phyloP scores from a whole-genome alignment of 2,329 filamentous ascomycete genomes.

The Xylariaceae sp. region DNA sequence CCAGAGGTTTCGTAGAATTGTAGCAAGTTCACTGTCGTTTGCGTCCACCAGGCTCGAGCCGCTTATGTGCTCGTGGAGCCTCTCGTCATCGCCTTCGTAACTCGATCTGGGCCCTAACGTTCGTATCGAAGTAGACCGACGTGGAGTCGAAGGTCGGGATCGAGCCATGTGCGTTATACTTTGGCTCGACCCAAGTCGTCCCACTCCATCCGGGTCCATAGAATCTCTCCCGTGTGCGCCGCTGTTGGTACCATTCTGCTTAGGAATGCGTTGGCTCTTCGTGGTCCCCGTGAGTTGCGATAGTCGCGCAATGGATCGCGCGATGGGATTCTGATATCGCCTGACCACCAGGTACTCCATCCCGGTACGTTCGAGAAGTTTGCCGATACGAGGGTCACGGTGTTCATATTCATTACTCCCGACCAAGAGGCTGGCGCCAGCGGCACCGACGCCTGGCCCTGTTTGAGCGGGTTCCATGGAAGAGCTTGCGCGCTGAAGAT shows the following conservation, averaged over 20 bases:
- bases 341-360: conserved; percentile 72
- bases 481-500: conserved; percentile 69
- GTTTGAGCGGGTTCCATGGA: conserved; percentile 62
- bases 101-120: conserved; percentile 42
- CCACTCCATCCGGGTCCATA: conserved; percentile 25
- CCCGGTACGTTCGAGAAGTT: conserved; percentile 64
- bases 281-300: conserved; percentile 49
- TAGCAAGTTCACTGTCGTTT: conserved; percentile 45
- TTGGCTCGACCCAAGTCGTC: conserved; percentile 38
- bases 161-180: conserved; percentile 36
- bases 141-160: conserved; percentile 33
- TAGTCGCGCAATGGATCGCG: conserved; percentile 55
- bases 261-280: conserved; percentile 46
- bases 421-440: conserved; percentile 45
- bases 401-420: conserved; percentile 54
- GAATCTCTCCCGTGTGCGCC: conserved; percentile 29
- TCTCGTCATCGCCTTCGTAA: conserved; percentile 45
- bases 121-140: conserved; percentile 37
- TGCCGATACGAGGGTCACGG: conserved; percentile 59
- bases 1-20: conserved; percentile 18
- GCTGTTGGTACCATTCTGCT: conserved; percentile 38
- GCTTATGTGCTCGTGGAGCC: conserved; percentile 42
- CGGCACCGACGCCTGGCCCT: conserved; percentile 37
- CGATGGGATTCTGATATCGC: conserved; percentile 66
- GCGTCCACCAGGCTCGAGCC: conserved; percentile 48